Base-by-base conservation (phyloP, 1,284 basidiomycete genomes). In the Microbotryum silenes-acaulis region DNA sequence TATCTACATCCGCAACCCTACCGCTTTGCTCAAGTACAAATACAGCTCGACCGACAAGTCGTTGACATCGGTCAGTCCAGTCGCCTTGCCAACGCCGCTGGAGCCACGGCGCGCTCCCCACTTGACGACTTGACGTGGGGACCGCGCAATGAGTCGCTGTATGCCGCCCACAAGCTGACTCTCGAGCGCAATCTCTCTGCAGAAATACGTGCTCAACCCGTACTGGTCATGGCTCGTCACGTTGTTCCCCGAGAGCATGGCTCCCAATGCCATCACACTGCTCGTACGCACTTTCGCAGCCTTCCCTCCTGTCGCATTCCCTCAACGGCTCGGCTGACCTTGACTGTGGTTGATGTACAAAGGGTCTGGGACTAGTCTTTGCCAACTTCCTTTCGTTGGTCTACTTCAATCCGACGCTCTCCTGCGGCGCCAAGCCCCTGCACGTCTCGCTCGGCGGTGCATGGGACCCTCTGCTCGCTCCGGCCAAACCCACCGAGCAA, bases 181-280 rank as follows among this genome's bases (percentile, higher is more conserved):
- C 16, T 18, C 37, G 5, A 10, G 37, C 14, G 37, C 12, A 4
- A 42, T 18, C 12, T 6, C 16, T 42, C 71, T 87, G 3, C 89
- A 89, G 49, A 81, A 83, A 74, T 87, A 89, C 77, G 78, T 97
- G 44, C 81, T 98, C 61, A 85, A 85, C 57, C 91, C 90, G 2
- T 97, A 88, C 78, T 98, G 94, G 94, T 92, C 82, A 65, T 88
- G 88, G 87, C 85, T 97, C 67, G 90, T 97, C 55, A 89, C 85
- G 18, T 80, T 92, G 44, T 96, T 93, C 83, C 96, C 94, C 1
- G 79, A 81, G 56, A 85, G 78, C 53, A 80, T 97, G 23, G 94
- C 96, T 0, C 96, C 96, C 4, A 98, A 98, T 70, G 74, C 74
- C 20, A 77, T 78, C 67, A 78, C 78, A 83, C 85, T 56, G 25